Base-by-base conservation (phyloP, 2,329 filamentous ascomycete genomes). In the Ophiocordyceps camponoti-saundersi region DNA sequence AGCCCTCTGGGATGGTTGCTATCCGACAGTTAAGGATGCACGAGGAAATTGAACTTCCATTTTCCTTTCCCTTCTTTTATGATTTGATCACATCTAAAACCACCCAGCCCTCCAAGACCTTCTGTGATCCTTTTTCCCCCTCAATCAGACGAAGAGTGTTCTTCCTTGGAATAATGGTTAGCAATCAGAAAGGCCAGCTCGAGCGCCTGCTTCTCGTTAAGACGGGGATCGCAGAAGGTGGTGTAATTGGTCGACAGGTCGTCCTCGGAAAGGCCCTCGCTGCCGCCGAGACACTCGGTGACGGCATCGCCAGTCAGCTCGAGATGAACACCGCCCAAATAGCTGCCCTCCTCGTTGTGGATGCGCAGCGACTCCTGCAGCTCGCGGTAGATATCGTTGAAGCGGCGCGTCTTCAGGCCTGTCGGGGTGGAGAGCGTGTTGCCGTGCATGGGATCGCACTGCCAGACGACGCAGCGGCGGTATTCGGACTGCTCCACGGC, bases 371-470 rank as follows among this genome's bases (percentile, higher is more conserved):
- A 89, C 57, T 87, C 79, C 50, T 81, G 78, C 42, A 98, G 73
- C 69, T 98, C 92, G 1, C 77, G 77, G 61, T 95, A 81, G 56
- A 98, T 95, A 61, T 92, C 84, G 51, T 77, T 77, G 71, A 98
- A 98, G 47, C 84, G 82, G 16, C 92, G 78, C 2, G 92, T 98
- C 71, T 98, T 98, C 67, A 95, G 78, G 23, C 88, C 88, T 0
- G 75, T 69, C 0, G 77, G 73, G 0, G 85, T 90, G 20, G 76
- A 73, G 42, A 72, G 67, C 36, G 79, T 82, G 65, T 83, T 83
- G 51, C 92, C 92, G 66, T 98, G 92, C 92, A 98, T 98, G 21
- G 92, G 92, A 65, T 98, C 92, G 66, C 90, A 96, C 67, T 96
- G 92, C 90, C 90, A 96, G 55, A 95, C 86, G 4, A 94, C 87